phyloP scores from a whole-genome alignment of 2,329 filamentous ascomycete species.

The Fusarium sp. region DNA sequence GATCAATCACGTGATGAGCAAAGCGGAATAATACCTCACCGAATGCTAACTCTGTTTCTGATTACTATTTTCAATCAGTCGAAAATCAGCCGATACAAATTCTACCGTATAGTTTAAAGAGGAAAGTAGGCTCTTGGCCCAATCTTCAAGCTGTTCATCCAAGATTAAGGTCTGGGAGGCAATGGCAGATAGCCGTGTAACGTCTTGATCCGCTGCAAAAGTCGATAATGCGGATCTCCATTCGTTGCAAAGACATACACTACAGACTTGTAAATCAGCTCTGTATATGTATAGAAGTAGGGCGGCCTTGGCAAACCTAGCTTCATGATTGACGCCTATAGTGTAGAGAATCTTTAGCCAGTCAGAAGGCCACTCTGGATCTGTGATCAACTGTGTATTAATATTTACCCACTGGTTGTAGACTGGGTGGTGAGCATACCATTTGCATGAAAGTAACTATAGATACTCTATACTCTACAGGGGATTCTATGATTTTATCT shows the following conservation, averaged over 20 bases:
- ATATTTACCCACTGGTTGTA: fast-evolving
- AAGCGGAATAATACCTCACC: too few relatives aligned
- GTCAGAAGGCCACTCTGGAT: not conserved
- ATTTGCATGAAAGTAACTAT: not conserved
- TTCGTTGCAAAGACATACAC: not conserved
- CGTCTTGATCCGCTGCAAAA: not conserved
- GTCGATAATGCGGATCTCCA: not conserved
- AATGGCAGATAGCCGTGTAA: not conserved
- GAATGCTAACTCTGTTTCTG: too few relatives aligned
- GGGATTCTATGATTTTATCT: not conserved
- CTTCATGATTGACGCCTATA: not conserved
- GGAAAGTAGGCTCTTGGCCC: not conserved
- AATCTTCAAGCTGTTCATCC: not conserved
- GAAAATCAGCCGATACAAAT: not conserved
- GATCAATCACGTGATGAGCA: too few relatives aligned
- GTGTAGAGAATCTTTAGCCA: not conserved
- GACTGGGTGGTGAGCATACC: not conserved
- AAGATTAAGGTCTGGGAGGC: not conserved
- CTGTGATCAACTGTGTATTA: not conserved
- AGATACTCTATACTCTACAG: not conserved
- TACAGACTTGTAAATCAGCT: not conserved
- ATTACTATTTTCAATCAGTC: too few relatives aligned
- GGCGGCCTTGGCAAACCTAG: not conserved
- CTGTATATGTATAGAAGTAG: not conserved
- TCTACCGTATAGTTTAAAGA: not conserved